These are phyloP conservation scores for Anthracocystis panici-leucophaei DNA, from an alignment of 1,284 basidiomycete species.

Conservation along the genomic window DNA sequence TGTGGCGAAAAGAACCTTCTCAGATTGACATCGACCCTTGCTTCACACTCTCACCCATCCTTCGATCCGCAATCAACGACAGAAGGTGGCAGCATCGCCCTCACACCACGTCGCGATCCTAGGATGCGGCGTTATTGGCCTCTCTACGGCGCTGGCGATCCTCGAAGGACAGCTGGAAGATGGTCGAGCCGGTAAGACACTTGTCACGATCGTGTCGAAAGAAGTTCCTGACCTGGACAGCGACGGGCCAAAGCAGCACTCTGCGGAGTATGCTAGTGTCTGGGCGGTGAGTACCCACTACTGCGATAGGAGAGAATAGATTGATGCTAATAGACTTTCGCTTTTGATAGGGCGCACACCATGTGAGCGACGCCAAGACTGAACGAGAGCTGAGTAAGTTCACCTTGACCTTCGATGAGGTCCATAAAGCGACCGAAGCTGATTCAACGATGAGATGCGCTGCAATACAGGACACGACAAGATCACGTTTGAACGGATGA, in stretches of 20 bases:
- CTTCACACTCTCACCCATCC: background rate
- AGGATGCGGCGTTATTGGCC: slow-evolving; percentile 54
- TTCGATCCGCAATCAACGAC: background rate
- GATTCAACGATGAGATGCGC: background rate
- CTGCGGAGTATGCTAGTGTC: slow-evolving; percentile 46
- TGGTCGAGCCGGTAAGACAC: background rate
- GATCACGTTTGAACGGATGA: slow-evolving; percentile 44
- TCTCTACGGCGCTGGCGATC: slow-evolving; percentile 43
- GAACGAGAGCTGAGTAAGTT: slow-evolving; percentile 33
- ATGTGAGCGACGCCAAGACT: slow-evolving; percentile 51
- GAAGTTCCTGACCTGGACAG: slow-evolving; percentile 29
- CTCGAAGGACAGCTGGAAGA: slow-evolving; percentile 30
- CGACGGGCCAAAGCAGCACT: background rate
- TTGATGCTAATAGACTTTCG: slow-evolving; percentile 2
- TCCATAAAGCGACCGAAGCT: background rate
- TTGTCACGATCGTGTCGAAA: slow-evolving; percentile 41
- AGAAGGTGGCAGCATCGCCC: background rate
- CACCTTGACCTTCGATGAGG: background rate
- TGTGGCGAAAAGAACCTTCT: no score
- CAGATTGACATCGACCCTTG: no score
- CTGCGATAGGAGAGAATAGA: background rate
- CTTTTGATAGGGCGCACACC: slow-evolving; percentile 38
- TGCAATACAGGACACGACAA: slow-evolving; percentile 31
- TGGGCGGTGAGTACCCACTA: slow-evolving; percentile 43
- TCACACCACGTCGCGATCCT: slow-evolving; percentile 33